phyloP scores from a whole-genome alignment of 1,139 yeast genomes.

The Debaryomycetaceae sp. region DNA sequence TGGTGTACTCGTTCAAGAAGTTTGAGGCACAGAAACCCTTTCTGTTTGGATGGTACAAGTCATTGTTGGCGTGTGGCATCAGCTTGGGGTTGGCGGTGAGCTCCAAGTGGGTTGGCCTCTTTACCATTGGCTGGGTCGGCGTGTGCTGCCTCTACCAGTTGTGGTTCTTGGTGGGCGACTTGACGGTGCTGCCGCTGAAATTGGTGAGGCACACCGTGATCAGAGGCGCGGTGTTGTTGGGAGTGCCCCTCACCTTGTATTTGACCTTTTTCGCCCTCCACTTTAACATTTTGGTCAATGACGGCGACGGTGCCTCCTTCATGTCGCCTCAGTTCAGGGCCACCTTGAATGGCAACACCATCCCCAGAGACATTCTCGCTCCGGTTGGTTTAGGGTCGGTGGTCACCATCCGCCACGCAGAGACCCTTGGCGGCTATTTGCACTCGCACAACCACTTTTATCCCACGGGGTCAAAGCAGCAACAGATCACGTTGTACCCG shows the following conservation, averaged over 20 bases:
- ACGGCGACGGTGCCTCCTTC: constrained; percentile 87
- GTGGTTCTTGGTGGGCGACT: constrained; percentile 89
- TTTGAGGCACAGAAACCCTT: constrained; percentile 80
- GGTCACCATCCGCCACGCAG: constrained; percentile 73
- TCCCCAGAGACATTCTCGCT: constrained; percentile 69
- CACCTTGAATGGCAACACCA: constrained; percentile 61
- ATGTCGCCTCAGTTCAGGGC: constrained; percentile 89
- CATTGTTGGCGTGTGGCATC: constrained; percentile 70
- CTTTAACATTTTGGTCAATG: constrained; percentile 62
- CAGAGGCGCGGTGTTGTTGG: constrained; percentile 61
- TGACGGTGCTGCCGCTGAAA: constrained; percentile 51
- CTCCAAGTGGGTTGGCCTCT: constrained; percentile 96
- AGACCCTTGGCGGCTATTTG: constrained; percentile 89
- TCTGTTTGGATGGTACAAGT: constrained; percentile 62
- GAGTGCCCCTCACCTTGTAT: constrained; percentile 68
- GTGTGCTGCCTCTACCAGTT: constrained; percentile 65
- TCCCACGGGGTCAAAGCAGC: constrained; percentile 92
- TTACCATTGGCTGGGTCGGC: constrained; percentile 94
- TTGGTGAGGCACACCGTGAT: constrained; percentile 49
- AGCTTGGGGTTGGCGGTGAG: constrained; percentile 84
- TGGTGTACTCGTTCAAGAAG: constrained; percentile 75
- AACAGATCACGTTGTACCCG: constrained; percentile 89
- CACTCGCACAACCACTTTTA: constrained; percentile 87
- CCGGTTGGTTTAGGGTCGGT: constrained; percentile 86
- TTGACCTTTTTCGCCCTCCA: constrained; percentile 73